Evolutionary conservation across 768 basidiomycete genomes (phyloP).

Genomic region (Pleurotus sapidus): DNA sequence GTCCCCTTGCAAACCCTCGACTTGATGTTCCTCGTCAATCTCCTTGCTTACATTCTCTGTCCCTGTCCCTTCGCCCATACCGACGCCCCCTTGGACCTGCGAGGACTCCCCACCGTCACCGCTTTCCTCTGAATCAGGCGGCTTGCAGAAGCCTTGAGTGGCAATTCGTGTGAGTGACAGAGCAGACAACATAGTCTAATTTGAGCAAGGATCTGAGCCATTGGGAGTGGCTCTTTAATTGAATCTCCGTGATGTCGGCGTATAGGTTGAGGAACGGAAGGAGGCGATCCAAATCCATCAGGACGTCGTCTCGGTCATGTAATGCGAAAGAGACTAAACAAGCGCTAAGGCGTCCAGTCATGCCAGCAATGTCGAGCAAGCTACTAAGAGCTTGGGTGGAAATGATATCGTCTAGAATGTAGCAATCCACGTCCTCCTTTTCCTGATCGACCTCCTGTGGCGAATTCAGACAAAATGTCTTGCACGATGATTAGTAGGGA

Average conservation of each 20-base stretch:
- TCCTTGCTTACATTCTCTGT: constrained; percentile 88
- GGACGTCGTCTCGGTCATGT: constrained; percentile 26
- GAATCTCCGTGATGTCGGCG: constrained; percentile 48
- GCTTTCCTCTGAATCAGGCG: constrained; percentile 65
- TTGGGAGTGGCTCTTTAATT: constrained; percentile 51
- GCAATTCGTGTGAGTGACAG: constrained; percentile 70
- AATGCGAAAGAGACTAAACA: constrained; percentile 37
- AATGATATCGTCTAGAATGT: constrained; percentile 46
- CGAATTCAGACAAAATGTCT: constrained; percentile 42
- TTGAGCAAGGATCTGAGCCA: constrained; percentile 86
- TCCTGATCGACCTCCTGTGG: constrained; percentile 27
- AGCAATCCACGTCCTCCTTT: constrained; percentile 37
- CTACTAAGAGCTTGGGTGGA: constrained; percentile 42
- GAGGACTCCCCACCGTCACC: constrained; percentile 45
- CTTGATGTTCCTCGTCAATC: constrained; percentile 94
- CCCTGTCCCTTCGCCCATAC: constrained; percentile 86
- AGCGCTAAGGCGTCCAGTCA: constrained; percentile 37
- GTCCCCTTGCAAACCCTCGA: constrained; percentile 86
- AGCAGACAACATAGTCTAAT: constrained; percentile 73
- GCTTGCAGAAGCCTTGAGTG: constrained; percentile 90
- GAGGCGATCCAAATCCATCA: constrained; percentile 38
- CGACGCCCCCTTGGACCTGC: constrained; percentile 68
- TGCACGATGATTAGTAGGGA: constrained; percentile 67
- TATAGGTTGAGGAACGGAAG: constrained; percentile 78
- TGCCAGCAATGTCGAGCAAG: constrained; percentile 42